Conservation (phyloP, 805 yeast genomes). For the Spathaspora arborariae region DNA sequence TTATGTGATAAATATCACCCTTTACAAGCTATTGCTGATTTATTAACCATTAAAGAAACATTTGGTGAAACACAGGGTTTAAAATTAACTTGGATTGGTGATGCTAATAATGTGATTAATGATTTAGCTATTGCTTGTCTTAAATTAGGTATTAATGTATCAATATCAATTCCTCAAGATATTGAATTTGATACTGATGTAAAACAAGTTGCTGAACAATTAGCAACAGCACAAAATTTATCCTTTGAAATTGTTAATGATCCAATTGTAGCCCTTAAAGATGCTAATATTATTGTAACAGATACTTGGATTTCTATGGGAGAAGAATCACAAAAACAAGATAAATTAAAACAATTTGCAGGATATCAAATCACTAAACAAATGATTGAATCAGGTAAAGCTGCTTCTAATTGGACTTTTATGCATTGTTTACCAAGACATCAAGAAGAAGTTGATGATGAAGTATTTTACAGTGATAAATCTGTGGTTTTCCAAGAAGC, state of each 20-base stretch:
- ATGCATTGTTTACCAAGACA: constrained; percentile 99
- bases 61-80: constrained; percentile 58
- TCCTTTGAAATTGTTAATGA: constrained; percentile 61
- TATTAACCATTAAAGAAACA: constrained; percentile 79
- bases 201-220: constrained; percentile 46
- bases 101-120: constrained; percentile 91
- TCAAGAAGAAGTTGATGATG: constrained; percentile 89
- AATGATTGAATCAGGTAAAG: constrained; percentile 56
- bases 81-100: constrained; percentile 94
- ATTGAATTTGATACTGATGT: constrained; percentile 61
- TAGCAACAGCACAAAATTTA: constrained; percentile 44
- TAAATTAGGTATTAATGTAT: constrained; percentile 76
- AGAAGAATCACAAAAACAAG: constrained; percentile 74
- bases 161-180: constrained; percentile 81
- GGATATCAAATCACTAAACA: constrained; percentile 82
- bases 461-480: constrained; percentile 74
- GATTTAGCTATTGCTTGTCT: constrained; percentile 87
- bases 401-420: constrained; percentile 71
- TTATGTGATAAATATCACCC: constrained; percentile 94
- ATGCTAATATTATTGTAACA: constrained; percentile 83
- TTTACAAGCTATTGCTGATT: constrained; percentile 89
- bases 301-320: constrained; percentile 99
- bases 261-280: constrained; percentile 67
- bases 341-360: constrained; percentile 72
- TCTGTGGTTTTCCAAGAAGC: constrained; percentile 94